Conservation (phyloP, 2,329 filamentous ascomycete species). For the Catunica adiposa region DNA sequence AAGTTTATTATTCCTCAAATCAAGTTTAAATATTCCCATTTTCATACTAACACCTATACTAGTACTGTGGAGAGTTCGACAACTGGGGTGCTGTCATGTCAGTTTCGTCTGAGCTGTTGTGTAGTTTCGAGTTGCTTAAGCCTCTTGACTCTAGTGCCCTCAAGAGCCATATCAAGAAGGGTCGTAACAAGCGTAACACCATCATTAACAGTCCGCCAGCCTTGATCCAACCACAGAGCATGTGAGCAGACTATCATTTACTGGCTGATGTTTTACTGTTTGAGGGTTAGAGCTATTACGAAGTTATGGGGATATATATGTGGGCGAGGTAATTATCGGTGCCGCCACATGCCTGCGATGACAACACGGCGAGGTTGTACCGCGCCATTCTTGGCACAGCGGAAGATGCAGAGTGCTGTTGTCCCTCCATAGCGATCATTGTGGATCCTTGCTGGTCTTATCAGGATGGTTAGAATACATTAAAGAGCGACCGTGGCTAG, state of each 20-base stretch:
- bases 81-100: slow-evolving; percentile 99
- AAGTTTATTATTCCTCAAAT: slow-evolving; percentile 27
- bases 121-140: slow-evolving; percentile 93
- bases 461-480: background rate
- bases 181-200: slow-evolving; percentile 80
- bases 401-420: no score
- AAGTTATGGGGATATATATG: no score
- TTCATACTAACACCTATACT: slow-evolving; percentile 18
- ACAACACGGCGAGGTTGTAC: no score
- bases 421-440: no score
- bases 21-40: background rate
- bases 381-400: no score
- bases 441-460: no score
- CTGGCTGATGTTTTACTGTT: no score
- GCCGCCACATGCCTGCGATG: background rate
- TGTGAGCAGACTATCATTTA: slow-evolving; percentile 1
- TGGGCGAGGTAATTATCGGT: no score
- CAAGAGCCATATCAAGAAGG: slow-evolving; percentile 98
- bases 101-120: slow-evolving; percentile 79
- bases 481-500: background rate
- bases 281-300: no score
- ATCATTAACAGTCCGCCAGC: slow-evolving; percentile 72
- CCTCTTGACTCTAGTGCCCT: slow-evolving; percentile 88
- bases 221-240: slow-evolving; percentile 12
- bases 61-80: slow-evolving; percentile 98